phyloP scores from a whole-genome alignment of 352 stramenopile species.

The Globisporangium middletonii region DNA sequence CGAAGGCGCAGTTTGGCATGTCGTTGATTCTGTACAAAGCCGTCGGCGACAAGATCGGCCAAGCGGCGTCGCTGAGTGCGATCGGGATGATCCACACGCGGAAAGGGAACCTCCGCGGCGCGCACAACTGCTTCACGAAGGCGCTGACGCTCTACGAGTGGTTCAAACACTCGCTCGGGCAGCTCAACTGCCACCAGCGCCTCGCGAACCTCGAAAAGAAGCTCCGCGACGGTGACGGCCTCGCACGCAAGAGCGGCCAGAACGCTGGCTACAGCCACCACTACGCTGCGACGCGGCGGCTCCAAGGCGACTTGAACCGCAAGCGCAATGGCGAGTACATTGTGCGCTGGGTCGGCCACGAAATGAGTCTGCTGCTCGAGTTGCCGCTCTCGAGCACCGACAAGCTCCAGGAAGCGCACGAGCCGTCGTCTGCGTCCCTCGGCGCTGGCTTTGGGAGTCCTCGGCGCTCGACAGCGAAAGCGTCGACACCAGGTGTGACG shows the following conservation, averaged over 20 bases:
- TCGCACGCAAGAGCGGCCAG: constrained; percentile 45
- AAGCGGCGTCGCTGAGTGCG: constrained; percentile 64
- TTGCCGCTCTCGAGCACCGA: constrained; percentile 34
- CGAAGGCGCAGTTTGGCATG: constrained; percentile 73
- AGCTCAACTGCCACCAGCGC: constrained; percentile 77
- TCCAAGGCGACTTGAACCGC: constrained; percentile 79
- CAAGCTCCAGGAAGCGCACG: constrained; percentile 41
- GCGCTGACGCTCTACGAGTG: constrained; percentile 76
- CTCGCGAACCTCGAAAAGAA: constrained; percentile 84
- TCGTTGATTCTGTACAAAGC: constrained; percentile 74
- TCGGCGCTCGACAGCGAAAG: not conserved
- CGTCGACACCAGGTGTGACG: constrained; percentile 20
- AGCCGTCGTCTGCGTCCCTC: constrained; percentile 15
- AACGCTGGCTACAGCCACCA: constrained; percentile 67
- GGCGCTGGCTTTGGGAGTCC: constrained; percentile 6
- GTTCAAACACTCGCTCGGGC: constrained; percentile 73
- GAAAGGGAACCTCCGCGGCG: constrained; percentile 67
- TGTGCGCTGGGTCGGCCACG: constrained; percentile 74
- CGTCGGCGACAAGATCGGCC: constrained; percentile 65
- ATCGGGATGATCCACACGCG: constrained; percentile 80
- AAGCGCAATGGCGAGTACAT: constrained; percentile 79
- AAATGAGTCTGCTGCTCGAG: constrained; percentile 76
- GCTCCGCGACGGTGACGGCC: constrained; percentile 57
- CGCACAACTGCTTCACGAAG: constrained; percentile 79
- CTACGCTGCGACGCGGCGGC: constrained; percentile 61